phyloP scores from a whole-genome alignment of 257 asterid genomes.

The Nicotiana attenuata region DNA sequence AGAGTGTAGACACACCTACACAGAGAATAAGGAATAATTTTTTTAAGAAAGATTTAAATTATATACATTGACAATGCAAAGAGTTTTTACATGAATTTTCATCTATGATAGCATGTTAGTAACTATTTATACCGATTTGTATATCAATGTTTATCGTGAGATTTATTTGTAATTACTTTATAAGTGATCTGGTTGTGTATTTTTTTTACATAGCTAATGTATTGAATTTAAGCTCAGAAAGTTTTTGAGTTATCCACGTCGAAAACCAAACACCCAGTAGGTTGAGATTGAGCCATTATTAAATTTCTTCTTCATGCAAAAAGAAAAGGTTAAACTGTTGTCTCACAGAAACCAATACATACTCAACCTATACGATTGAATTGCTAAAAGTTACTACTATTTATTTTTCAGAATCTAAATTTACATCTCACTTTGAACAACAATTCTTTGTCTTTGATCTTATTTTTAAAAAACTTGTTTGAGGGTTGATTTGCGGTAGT shows the following conservation, averaged over 20 bases:
- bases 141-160: neutral
- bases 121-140: neutral
- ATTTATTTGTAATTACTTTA: neutral
- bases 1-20: neutral
- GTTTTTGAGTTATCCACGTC: neutral
- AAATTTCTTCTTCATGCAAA: neutral
- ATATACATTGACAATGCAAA: too few species aligned
- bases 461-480: neutral
- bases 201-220: neutral
- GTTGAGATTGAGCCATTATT: neutral
- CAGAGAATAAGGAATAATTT: neutral
- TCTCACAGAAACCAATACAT: neutral
- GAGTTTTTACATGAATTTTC: too few species aligned
- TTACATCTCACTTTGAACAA: neutral
- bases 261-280: neutral
- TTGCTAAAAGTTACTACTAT: neutral
- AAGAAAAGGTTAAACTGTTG: neutral
- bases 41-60: neutral
- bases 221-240: neutral
- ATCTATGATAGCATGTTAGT: neutral
- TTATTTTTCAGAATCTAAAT: neutral
- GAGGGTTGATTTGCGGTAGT: neutral
- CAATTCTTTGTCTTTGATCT: neutral
- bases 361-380: neutral
- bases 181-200: neutral